Percentiles rank a stretch among this genome's conserved stretches.
phyloP scores from a whole-genome alignment of 371 early-diverging fungal genomes.

The Mortierella sp. region DNA sequence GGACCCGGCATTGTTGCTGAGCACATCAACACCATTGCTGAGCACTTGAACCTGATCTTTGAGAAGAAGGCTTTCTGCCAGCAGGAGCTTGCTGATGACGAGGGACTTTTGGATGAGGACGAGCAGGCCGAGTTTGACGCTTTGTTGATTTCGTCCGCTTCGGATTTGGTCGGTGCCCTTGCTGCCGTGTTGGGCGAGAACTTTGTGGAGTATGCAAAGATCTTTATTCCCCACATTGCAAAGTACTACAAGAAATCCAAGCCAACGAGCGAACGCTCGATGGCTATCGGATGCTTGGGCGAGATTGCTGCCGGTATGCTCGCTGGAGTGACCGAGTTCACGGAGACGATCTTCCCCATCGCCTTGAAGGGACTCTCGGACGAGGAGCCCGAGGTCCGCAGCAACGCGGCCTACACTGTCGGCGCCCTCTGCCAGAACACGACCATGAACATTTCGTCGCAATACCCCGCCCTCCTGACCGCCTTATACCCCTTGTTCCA shows the following conservation, averaged over 20 bases:
- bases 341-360: constrained; percentile 74
- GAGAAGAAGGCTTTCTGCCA: constrained; percentile 88
- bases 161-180: constrained; percentile 86
- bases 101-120: constrained; percentile 78
- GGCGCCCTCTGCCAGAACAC: constrained; percentile 81
- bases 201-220: constrained; percentile 80
- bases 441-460: constrained; percentile 75
- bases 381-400: constrained; percentile 85
- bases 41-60: constrained; percentile 76
- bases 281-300: constrained; percentile 91
- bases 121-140: constrained; percentile 91
- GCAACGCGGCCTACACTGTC: constrained; percentile 87
- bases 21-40: constrained; percentile 69
- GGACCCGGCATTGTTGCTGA: constrained; percentile 86
- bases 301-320: constrained; percentile 86
- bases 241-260: constrained; percentile 85
- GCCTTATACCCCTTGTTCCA: constrained; percentile 83
- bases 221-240: constrained; percentile 83
- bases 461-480: constrained; percentile 79
- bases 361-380: constrained; percentile 83
- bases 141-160: constrained; percentile 83
- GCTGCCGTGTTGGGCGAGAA: constrained; percentile 82
- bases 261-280: constrained; percentile 84
- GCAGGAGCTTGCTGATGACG: constrained; percentile 81
- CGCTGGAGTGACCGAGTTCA: constrained; percentile 79